Conservation (phyloP, 495 filamentous ascomycete species). For the Arthonia radiata region DNA sequence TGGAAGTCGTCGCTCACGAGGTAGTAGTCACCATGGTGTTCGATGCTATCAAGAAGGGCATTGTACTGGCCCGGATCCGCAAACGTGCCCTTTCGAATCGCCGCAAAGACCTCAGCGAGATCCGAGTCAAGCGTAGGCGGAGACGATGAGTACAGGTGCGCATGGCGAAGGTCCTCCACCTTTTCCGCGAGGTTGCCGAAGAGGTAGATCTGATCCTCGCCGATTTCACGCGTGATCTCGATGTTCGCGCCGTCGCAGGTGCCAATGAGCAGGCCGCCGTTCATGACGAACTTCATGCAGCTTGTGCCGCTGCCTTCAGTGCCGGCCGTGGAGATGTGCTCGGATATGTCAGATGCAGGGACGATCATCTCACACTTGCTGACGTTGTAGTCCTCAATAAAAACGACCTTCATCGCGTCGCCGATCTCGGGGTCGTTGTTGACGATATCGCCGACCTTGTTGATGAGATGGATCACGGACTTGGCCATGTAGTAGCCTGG, state of each 20-base stretch:
- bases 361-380: constrained; percentile 95
- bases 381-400: constrained; percentile 95
- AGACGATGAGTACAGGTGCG: constrained; percentile 48
- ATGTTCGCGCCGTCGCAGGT: constrained; percentile 97
- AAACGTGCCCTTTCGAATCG: constrained; percentile 52
- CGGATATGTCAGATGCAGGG: constrained; percentile 85
- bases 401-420: constrained; percentile 87
- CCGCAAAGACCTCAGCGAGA: constrained; percentile 57
- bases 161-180: constrained; percentile 85
- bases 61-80: constrained; percentile 50
- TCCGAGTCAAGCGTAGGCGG: constrained; percentile 45
- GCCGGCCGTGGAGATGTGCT: constrained; percentile 95
- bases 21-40: constrained; percentile 90
- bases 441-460: constrained; percentile 71
- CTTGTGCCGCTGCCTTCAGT: constrained; percentile 50
- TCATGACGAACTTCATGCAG: constrained; percentile 99
- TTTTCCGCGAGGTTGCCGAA: constrained; percentile 93
- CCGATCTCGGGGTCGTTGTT: constrained; percentile 82
- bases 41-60: constrained; percentile 59
- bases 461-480: constrained; percentile 91
- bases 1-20: constrained; percentile 92
- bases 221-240: constrained; percentile 92
- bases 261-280: constrained; percentile 89
- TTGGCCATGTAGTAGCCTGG: constrained; percentile 99
- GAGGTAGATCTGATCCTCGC: constrained; percentile 91